A percentile compares a stretch with the other conserved stretches of the same genome.
phyloP scores from a whole-genome alignment of 2,329 filamentous ascomycete genomes.

The Celoporthe dispersa region DNA sequence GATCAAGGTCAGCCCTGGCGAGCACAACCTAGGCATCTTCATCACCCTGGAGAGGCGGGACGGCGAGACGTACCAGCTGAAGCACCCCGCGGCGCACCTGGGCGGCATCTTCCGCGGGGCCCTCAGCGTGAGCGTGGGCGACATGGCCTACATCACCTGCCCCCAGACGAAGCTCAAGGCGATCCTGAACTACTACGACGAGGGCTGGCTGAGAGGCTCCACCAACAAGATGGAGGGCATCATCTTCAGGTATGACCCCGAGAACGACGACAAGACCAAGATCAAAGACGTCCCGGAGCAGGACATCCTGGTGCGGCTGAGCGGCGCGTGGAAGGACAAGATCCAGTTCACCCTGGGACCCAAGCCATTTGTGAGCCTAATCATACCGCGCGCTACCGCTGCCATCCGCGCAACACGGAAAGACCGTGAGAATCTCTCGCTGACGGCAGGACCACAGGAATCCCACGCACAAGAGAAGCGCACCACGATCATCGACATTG shows the following conservation, averaged over 20 bases:
- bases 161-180: constrained; percentile 88
- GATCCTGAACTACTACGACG: constrained; percentile 90
- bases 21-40: constrained; percentile 96
- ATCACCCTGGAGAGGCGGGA: constrained; percentile 79
- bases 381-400: constrained; percentile 31
- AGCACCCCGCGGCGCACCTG: constrained; percentile 90
- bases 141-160: constrained; percentile 87
- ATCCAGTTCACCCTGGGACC: constrained; percentile 64
- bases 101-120: constrained; percentile 85
- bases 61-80: constrained; percentile 92
- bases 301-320: constrained; percentile 80
- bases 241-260: constrained; percentile 86
- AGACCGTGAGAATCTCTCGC: background rate
- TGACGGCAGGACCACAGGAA: constrained; percentile 38
- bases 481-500: constrained; percentile 82
- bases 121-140: constrained; percentile 88
- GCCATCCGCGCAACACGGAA: background rate
- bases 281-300: constrained; percentile 87
- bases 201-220: constrained; percentile 89
- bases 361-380: constrained; percentile 66
- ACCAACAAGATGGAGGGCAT: constrained; percentile 93
- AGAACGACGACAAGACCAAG: constrained; percentile 77
- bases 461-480: constrained; percentile 62
- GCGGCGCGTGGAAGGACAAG: constrained; percentile 83
- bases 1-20: constrained; percentile 86